Evolutionary conservation across 352 stramenopile genomes (phyloP).

Genomic region (Pythium pectinolyticum): DNA sequence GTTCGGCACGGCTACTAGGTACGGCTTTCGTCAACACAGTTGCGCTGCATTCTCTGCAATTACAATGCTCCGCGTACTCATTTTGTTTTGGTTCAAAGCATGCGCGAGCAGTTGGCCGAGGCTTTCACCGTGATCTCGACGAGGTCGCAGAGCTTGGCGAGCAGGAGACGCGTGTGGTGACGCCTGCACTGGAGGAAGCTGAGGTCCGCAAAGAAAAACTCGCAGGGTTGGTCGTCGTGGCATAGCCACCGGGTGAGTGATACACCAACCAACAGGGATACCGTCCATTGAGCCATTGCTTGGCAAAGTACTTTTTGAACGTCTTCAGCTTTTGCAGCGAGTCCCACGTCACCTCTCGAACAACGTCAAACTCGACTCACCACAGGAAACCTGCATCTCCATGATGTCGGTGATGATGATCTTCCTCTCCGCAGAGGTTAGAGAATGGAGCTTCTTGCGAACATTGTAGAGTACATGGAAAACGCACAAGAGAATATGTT

Average conservation of each 20-base stretch:
- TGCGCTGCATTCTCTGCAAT: too few species aligned
- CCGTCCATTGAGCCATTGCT: not conserved
- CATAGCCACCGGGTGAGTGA: not conserved
- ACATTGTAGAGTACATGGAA: constrained; percentile 11
- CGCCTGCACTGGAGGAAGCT: not conserved
- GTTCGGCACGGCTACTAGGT: too few species aligned
- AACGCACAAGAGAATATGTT: not conserved
- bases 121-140: not conserved
- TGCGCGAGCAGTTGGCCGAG: too few species aligned
- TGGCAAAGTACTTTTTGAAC: not conserved
- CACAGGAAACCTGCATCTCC: not conserved
- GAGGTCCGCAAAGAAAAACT: not conserved
- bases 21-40: too few species aligned
- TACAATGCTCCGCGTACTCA: too few species aligned
- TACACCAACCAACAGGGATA: not conserved
- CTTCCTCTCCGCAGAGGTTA: too few species aligned
- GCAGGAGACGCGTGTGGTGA: not conserved
- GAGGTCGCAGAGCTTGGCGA: not conserved
- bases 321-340: not conserved
- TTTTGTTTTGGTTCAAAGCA: too few species aligned
- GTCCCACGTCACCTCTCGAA: not conserved
- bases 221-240: not conserved
- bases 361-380: not conserved
- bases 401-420: not conserved
- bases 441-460: not conserved